phyloP scores from a whole-genome alignment of 805 yeast genomes.

The Metschnikowia kunwiensis region DNA sequence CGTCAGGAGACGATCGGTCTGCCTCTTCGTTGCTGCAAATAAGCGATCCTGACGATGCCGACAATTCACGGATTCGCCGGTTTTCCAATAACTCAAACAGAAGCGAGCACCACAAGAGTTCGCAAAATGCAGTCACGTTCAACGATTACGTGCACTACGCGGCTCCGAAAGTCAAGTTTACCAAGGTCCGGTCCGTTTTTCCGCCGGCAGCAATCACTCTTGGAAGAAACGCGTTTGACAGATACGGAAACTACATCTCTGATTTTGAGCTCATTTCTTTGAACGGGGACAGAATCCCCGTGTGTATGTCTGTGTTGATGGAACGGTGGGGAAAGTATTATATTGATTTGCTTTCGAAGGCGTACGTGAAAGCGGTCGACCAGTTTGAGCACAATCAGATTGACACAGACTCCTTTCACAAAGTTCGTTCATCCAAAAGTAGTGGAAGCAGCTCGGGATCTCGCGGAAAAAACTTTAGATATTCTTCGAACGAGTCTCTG shows the following conservation, averaged over 20 bases:
- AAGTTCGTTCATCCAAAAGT: constrained; percentile 12
- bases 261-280: constrained; percentile 70
- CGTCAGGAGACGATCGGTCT: constrained; percentile 15
- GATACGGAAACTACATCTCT: constrained; percentile 58
- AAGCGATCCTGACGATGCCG: constrained; percentile 16
- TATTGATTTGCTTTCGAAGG: constrained; percentile 56
- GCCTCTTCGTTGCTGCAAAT: constrained; percentile 15
- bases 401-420: constrained; percentile 4
- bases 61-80: constrained; percentile 17
- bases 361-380: constrained; percentile 58
- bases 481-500: constrained; percentile 6
- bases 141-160: constrained; percentile 72
- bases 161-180: constrained; percentile 66
- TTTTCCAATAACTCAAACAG: constrained; percentile 20
- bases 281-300: constrained; percentile 67
- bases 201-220: constrained; percentile 76
- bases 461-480: neutral
- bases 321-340: constrained; percentile 79
- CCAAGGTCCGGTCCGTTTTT: constrained; percentile 65
- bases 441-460: constrained; percentile 12
- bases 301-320: constrained; percentile 57
- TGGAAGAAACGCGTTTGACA: constrained; percentile 70
- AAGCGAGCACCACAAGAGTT: constrained; percentile 20
- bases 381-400: constrained; percentile 32
- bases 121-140: constrained; percentile 39